A percentile compares a stretch with the other conserved stretches of the same genome.
Evolutionary conservation across 768 basidiomycete genomes (phyloP).

Genomic region (Russula foetens): DNA sequence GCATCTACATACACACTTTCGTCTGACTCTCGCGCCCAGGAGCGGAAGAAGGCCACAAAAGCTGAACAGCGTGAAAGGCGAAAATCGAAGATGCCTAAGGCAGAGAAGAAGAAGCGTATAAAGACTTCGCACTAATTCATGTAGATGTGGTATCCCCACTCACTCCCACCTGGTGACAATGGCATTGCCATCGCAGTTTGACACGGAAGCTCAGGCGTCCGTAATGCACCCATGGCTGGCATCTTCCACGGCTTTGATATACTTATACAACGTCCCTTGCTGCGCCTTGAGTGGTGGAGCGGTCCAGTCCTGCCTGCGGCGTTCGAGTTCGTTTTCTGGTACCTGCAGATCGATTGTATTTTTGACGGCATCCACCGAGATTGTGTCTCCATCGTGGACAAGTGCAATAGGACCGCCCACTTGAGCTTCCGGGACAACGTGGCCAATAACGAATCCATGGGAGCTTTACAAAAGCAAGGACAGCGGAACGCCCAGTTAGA

Average conservation of each 20-base stretch:
- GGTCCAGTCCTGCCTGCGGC: slow-evolving; percentile 64
- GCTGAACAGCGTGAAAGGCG: slow-evolving; percentile 81
- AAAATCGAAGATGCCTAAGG: slow-evolving; percentile 91
- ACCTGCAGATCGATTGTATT: slow-evolving; percentile 79
- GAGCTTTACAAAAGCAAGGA: slow-evolving; percentile 45
- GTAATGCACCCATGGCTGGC: slow-evolving; percentile 92
- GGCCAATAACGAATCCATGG: slow-evolving; percentile 94
- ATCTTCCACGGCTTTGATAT: slow-evolving; percentile 79
- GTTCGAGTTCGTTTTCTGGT: slow-evolving; percentile 68
- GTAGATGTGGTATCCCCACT: background rate
- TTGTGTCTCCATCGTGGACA: slow-evolving; percentile 79
- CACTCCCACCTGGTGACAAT: too few relatives aligned
- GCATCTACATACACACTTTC: background rate
- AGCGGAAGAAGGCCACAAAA: slow-evolving; percentile 86
- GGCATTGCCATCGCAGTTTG: background rate
- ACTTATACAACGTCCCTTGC: slow-evolving; percentile 84
- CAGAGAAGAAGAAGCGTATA: slow-evolving; percentile 83
- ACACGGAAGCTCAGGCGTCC: slow-evolving; percentile 45
- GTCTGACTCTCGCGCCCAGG: slow-evolving; percentile 39
- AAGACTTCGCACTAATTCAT: slow-evolving; percentile 35
- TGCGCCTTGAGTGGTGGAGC: slow-evolving; percentile 79
- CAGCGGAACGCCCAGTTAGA: slow-evolving; percentile 11
- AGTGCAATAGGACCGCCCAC: slow-evolving; percentile 91
- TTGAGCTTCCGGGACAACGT: slow-evolving; percentile 94
- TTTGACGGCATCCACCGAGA: slow-evolving; percentile 81